Percentiles rank a stretch among this genome's conserved stretches.
Evolutionary conservation across 176 grass and related monocot genomes (phyloP).

Genomic region (barley (Hordeum vulgare)): DNA sequence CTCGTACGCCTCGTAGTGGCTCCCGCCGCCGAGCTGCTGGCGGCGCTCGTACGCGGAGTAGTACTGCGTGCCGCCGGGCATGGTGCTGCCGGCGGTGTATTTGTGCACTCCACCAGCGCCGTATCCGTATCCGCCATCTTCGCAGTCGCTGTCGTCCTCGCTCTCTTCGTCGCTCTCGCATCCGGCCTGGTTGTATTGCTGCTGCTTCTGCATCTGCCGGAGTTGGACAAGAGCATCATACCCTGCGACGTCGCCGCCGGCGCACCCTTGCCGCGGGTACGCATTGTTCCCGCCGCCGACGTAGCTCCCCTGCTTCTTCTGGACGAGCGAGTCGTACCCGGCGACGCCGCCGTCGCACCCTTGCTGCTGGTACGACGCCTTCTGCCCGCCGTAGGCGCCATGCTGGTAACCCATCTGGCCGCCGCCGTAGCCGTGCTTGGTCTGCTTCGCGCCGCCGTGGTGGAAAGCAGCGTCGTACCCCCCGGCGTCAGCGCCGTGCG

Average conservation of each 20-base stretch:
- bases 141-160: conserved; percentile 32
- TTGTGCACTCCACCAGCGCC: neutral
- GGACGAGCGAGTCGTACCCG: neutral
- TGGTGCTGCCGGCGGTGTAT: neutral
- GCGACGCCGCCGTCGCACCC: neutral
- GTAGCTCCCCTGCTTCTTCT: neutral
- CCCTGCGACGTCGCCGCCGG: neutral
- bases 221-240: neutral
- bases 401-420: neutral
- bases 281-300: too few species aligned
- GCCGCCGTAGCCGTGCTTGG: neutral
- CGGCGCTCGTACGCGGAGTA: neutral
- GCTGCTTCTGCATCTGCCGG: neutral
- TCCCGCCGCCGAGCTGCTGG: neutral
- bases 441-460: neutral
- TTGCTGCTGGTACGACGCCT: neutral
- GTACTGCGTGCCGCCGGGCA: neutral
- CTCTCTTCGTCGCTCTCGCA: neutral
- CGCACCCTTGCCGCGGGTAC: neutral
- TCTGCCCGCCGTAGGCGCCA: neutral
- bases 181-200: neutral
- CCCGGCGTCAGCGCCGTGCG: neutral
- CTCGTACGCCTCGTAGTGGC: conserved; percentile 18
- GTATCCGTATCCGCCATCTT: conserved; percentile 18
- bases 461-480: neutral